Evolutionary conservation across 495 filamentous ascomycete genomes (phyloP).

Genomic region (Hypomontagnella submonticulosa): DNA sequence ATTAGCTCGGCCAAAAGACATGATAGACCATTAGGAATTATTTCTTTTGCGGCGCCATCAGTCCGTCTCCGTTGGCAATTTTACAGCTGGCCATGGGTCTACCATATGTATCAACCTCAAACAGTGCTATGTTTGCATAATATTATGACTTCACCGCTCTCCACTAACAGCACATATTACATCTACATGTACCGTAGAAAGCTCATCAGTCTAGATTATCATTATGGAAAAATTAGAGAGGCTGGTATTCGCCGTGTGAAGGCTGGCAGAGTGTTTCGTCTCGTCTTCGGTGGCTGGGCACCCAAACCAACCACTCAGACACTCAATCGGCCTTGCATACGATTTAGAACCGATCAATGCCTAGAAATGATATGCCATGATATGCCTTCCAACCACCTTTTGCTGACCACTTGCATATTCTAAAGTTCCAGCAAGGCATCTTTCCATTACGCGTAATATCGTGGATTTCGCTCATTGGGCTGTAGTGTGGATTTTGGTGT

Average conservation of each 20-base stretch:
- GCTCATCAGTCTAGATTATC: constrained; percentile 8
- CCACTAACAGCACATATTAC: constrained; percentile 20
- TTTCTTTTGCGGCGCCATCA: constrained; percentile 1
- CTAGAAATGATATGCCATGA: constrained; percentile 22
- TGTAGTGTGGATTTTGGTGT: constrained; percentile 31
- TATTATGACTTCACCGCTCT: constrained; percentile 26
- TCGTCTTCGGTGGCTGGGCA: constrained; percentile 33
- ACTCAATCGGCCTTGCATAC: constrained; percentile 26
- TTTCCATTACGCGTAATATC: constrained; percentile 44
- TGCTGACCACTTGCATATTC: constrained; percentile 44
- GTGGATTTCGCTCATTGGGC: constrained; percentile 48
- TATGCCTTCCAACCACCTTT: constrained; percentile 28
- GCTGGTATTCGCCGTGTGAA: constrained; percentile 32
- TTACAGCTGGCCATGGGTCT: constrained; percentile 24
- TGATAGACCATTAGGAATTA: constrained; percentile 28
- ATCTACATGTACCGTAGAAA: constrained; percentile 8
- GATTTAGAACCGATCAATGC: constrained; percentile 34
- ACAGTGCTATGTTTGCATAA: constrained; percentile 31
- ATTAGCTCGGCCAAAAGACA: constrained; percentile 19
- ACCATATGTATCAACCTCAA: constrained; percentile 34
- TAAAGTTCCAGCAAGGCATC: constrained; percentile 42
- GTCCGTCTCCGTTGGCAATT: background rate
- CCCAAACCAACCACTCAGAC: constrained; percentile 35
- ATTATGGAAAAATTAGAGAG: constrained; percentile 29
- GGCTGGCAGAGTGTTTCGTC: constrained; percentile 14